These are phyloP conservation scores for Ceratobasidium sp. DNA, from an alignment of 1,284 basidiomycete species.

Conservation along the genomic window DNA sequence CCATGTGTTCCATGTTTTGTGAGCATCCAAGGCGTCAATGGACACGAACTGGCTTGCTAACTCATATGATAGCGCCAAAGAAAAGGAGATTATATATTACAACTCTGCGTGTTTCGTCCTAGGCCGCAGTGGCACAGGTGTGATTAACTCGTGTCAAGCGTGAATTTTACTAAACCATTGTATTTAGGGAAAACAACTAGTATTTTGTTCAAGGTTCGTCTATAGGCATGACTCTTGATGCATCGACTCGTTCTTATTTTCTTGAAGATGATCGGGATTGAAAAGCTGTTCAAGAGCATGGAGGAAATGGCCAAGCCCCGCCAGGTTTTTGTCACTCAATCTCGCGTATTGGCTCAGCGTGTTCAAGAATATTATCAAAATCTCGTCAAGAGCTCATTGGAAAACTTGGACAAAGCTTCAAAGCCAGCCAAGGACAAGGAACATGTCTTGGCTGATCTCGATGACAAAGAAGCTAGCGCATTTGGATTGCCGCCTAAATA, in stretches of 20 bases:
- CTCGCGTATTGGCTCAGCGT: constrained; percentile 65
- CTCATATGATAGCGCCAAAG: constrained; percentile 55
- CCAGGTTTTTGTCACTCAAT: constrained; percentile 77
- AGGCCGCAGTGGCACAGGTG: constrained; percentile 72
- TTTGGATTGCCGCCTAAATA: constrained; percentile 26
- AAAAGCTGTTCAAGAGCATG: constrained; percentile 47
- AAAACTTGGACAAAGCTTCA: neutral
- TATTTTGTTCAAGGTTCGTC: constrained; percentile 40
- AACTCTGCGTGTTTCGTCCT: constrained; percentile 68
- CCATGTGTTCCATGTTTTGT: constrained; percentile 64
- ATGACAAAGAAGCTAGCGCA: constrained; percentile 19
- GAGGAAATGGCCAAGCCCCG: constrained; percentile 54
- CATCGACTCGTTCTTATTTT: neutral
- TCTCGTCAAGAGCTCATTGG: constrained; percentile 4
- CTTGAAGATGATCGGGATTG: constrained; percentile 66
- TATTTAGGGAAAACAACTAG: constrained; percentile 41
- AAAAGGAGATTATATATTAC: constrained; percentile 68
- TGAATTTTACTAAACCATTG: neutral
- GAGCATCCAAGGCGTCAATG: constrained; percentile 46
- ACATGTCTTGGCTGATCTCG: constrained; percentile 21
- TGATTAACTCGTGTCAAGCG: neutral
- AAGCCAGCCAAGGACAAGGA: constrained; percentile 1
- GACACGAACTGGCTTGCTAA: constrained; percentile 33
- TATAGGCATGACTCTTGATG: neutral
- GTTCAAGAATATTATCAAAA: constrained; percentile 64